These are phyloP conservation scores for Apiotrichum montevideense DNA, from an alignment of 1,284 basidiomycete genomes.

Conservation along the genomic window DNA sequence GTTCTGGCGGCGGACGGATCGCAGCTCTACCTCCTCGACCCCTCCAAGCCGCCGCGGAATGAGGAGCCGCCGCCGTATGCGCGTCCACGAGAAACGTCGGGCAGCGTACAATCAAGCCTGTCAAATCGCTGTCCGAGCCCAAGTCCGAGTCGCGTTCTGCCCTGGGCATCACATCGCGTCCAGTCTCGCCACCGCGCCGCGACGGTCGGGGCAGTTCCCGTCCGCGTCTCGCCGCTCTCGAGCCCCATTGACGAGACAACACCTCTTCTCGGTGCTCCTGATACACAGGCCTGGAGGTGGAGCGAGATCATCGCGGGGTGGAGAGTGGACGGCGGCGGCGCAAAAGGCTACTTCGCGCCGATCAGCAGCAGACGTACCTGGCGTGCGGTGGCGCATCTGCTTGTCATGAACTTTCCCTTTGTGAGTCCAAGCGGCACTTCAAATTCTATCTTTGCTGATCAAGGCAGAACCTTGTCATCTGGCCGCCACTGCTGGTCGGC, in stretches of 20 bases:
- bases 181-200: not conserved
- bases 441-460: not conserved
- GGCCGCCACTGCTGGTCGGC: conserved; percentile 41
- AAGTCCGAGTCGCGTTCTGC: too few relatives aligned
- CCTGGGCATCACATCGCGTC: conserved; percentile 15
- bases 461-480: conserved; percentile 38
- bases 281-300: not conserved
- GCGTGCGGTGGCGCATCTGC: conserved; percentile 34
- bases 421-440: conserved; percentile 20
- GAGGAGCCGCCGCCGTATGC: conserved; percentile 41
- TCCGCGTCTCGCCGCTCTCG: conserved; percentile 5
- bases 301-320: conserved; percentile 2
- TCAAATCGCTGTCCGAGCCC: too few relatives aligned
- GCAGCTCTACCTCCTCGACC: conserved; percentile 33
- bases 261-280: conserved; percentile 18
- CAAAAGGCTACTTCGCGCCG: conserved; percentile 35
- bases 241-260: conserved; percentile 22
- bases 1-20: conserved; percentile 43
- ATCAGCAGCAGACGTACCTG: conserved; percentile 29
- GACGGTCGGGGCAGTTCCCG: not conserved
- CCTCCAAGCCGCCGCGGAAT: conserved; percentile 22
- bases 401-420: conserved; percentile 43
- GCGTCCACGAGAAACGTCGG: too few relatives aligned
- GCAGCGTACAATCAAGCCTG: too few relatives aligned
- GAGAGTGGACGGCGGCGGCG: conserved; percentile 5